Percentiles rank a stretch among this genome's conserved stretches.
These are phyloP conservation scores for Psilocybe azurescens DNA, from an alignment of 768 basidiomycete species.

Conservation along the genomic window DNA sequence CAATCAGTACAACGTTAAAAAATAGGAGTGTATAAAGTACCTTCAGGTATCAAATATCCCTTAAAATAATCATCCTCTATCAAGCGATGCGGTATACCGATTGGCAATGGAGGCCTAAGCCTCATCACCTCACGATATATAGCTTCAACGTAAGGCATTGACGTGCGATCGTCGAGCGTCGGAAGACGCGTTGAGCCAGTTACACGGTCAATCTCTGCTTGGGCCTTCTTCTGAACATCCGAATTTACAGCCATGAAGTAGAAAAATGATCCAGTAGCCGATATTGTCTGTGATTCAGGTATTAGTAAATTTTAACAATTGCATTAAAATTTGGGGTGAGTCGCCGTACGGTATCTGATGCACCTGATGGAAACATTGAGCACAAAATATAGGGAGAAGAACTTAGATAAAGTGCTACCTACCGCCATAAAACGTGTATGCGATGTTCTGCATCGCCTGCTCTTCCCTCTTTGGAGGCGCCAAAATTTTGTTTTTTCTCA, in stretches of 20 bases:
- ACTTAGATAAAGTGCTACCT: not conserved
- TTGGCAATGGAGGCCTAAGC: conserved; percentile 18
- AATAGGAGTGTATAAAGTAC: not conserved
- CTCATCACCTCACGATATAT: conserved; percentile 25
- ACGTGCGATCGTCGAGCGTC: conserved; percentile 26
- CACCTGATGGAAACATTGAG: conserved; percentile 6
- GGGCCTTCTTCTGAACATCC: conserved; percentile 36
- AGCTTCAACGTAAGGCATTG: conserved; percentile 31
- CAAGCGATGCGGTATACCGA: conserved; percentile 26
- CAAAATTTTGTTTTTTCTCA: not conserved
- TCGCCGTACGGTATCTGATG: conserved; percentile 20
- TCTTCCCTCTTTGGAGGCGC: conserved; percentile 5
- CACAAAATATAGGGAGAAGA: too few relatives aligned
- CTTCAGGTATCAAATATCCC: conserved; percentile 32
- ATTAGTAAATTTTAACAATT: not conserved
- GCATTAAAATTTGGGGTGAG: not conserved
- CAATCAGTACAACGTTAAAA: not conserved
- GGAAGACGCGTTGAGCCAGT: conserved; percentile 35
- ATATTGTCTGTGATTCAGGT: conserved; percentile 14
- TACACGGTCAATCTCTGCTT: conserved; percentile 37
- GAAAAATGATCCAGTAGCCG: conserved; percentile 27
- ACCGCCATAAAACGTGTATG: conserved; percentile 21
- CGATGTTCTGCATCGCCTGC: conserved; percentile 11
- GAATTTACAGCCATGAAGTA: conserved; percentile 33
- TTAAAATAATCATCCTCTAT: conserved; percentile 27